Base-by-base conservation (phyloP, 179 eudicot species). In the Beta lomatogona region DNA sequence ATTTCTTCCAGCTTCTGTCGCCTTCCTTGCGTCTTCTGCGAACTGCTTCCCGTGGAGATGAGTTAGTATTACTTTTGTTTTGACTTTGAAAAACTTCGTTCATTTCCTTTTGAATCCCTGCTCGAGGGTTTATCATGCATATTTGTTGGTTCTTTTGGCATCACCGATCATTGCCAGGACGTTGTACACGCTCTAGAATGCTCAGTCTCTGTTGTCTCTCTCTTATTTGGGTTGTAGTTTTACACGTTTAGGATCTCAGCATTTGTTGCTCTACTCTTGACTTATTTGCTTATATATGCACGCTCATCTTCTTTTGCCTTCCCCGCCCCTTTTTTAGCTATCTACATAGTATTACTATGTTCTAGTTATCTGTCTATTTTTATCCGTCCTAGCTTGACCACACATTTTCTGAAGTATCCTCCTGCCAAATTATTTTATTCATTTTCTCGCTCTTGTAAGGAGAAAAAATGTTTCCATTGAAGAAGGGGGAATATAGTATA, bases 1-100 rank as follows among this genome's bases (percentile, higher is more conserved):
- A 96, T 83, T 96, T 96, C 83, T 96, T 96, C 84, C 98, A 96
- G 92, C 90, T 96, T 80, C 85, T 94, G 76, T 94, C 99, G 77
- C 97, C 99, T 76, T 94, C 98, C 54, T 86, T 96, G 84, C 98
- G 99, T 77, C 97, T 96, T 78, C 81, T 96, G 77, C 90, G 99
- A 84, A 91, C 90, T 71, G 97, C 97, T 81, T 89, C 97, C 77
- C 98, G 97, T 82, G 99, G 99, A 78, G 87, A 89, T 76, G 93
- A 89, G 99, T 94, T 82, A 92, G 95, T 91, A 25, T 55, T 36
- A 52, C 21, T 63, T 28, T 67, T 76, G 11, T 16, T n/a, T 45
- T 71, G 58, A 71, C 41, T 71, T 48, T 5, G 41, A 71, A 52
- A 50, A 71, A 48, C 41, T 18, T 71, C 11, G 11, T 12, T 48